phyloP scores from a whole-genome alignment of 2,329 filamentous ascomycete genomes.

The Xylariaceae sp. region DNA sequence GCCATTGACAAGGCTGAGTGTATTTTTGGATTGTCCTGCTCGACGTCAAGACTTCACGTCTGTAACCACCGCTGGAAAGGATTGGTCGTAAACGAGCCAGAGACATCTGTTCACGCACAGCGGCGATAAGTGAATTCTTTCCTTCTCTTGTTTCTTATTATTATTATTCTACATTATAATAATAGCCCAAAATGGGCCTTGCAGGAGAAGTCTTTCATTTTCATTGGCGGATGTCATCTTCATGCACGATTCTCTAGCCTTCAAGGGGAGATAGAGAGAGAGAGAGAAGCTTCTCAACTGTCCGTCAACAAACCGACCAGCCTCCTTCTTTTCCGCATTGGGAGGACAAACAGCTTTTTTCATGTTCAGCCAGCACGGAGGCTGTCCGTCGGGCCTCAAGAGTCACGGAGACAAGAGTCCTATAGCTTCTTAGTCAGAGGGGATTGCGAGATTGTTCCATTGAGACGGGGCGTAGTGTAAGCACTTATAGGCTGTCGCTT shows the following conservation, averaged over 20 bases:
- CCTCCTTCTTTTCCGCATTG: constrained; percentile 1
- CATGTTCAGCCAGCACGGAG: neutral
- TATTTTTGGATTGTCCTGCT: neutral
- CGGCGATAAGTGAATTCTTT: neutral
- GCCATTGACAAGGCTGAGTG: neutral
- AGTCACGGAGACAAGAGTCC: neutral
- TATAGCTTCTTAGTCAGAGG: constrained; percentile 4
- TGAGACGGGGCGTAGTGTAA: neutral
- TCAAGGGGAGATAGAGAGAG: neutral
- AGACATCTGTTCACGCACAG: constrained; percentile 10
- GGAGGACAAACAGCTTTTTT: constrained; percentile 1
- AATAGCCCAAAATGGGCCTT: constrained; percentile 15
- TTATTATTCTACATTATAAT: too few relatives aligned
- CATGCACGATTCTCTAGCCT: constrained; percentile 10
- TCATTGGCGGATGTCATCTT: constrained; percentile 9
- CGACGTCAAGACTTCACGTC: neutral
- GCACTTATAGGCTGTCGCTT: neutral
- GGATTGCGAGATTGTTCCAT: neutral
- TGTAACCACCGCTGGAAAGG: neutral
- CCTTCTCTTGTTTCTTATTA: neutral
- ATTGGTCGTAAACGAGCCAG: constrained; percentile 13
- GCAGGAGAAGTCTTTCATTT: constrained; percentile 16
- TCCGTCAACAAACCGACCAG: constrained; percentile 14
- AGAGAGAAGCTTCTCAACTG: neutral
- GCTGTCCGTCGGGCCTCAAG: neutral